A percentile compares a stretch with the other conserved stretches of the same genome.
Evolutionary conservation across 129 eudicot species (phyloP).

Genomic region (Oenanthe sinensis): DNA sequence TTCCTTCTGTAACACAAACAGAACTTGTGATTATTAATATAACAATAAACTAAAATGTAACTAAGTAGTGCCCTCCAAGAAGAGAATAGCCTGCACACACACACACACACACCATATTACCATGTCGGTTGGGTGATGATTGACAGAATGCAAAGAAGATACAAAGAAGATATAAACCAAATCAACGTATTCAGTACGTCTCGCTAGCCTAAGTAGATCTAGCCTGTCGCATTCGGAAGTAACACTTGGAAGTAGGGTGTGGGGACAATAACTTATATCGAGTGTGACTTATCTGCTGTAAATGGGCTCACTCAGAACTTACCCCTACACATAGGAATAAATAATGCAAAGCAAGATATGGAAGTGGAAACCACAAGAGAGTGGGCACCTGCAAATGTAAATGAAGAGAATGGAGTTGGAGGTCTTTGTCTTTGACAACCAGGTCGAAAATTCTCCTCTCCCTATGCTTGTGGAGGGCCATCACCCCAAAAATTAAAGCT

Average conservation of each 20-base stretch:
- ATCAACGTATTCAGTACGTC: no score
- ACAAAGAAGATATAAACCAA: no score
- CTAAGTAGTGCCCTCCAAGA: background rate
- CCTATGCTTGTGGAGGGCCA: slow-evolving; percentile 48
- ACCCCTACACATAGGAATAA: background rate
- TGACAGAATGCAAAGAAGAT: no score
- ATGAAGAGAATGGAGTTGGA: slow-evolving; percentile 47
- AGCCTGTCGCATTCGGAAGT: background rate
- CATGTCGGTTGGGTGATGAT: background rate
- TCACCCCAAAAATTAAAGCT: slow-evolving; percentile 43
- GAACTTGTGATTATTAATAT: background rate
- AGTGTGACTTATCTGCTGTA: background rate
- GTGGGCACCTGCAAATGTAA: slow-evolving; percentile 56
- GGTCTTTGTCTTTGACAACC: slow-evolving; percentile 58
- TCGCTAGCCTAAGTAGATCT: no score
- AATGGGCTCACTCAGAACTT: background rate
- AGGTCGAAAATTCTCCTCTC: slow-evolving; percentile 45
- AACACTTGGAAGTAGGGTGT: background rate
- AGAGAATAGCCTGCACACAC: no score
- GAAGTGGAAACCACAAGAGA: background rate
- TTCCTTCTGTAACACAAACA: slow-evolving; percentile 45
- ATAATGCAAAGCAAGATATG: background rate
- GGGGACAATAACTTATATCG: background rate
- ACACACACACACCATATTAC: no score
- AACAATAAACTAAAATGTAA: background rate